These are phyloP conservation scores for Botrytis hyacinthi DNA, from an alignment of 2,329 filamentous ascomycete species.

Conservation along the genomic window DNA sequence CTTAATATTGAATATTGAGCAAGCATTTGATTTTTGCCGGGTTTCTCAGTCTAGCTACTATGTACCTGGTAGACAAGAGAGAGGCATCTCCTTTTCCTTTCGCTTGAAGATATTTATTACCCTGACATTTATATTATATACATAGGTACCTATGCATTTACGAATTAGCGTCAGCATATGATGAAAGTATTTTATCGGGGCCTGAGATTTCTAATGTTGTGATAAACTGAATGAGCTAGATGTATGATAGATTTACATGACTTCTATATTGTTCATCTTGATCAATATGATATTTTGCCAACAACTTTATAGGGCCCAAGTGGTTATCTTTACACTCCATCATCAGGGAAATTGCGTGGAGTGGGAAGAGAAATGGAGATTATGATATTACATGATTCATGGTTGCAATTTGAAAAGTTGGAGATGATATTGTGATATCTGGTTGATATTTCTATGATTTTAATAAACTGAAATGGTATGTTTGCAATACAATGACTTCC, in stretches of 20 bases:
- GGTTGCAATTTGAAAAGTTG: not conserved
- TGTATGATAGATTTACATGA: not conserved
- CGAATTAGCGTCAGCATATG: too few relatives aligned
- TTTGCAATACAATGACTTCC: conserved; percentile 31
- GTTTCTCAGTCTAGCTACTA: too few relatives aligned
- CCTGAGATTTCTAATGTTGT: not conserved
- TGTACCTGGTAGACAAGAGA: too few relatives aligned
- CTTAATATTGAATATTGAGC: too few relatives aligned
- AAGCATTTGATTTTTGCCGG: too few relatives aligned
- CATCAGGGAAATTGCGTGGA: not conserved
- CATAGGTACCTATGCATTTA: not conserved
- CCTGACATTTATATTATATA: not conserved
- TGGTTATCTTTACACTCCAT: not conserved
- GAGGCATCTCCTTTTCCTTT: too few relatives aligned
- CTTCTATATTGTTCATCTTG: not conserved
- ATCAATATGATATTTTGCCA: not conserved
- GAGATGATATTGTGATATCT: not conserved
- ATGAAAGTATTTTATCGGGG: not conserved
- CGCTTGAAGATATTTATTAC: too few relatives aligned
- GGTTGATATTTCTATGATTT: not conserved
- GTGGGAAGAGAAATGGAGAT: not conserved
- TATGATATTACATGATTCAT: not conserved
- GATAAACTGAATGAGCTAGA: not conserved
- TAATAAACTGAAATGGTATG: conserved; percentile 14
- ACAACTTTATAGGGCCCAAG: rapidly evolving